These are phyloP conservation scores for Vaucheria bursata DNA, from an alignment of 352 stramenopile species.

Conservation along the genomic window DNA sequence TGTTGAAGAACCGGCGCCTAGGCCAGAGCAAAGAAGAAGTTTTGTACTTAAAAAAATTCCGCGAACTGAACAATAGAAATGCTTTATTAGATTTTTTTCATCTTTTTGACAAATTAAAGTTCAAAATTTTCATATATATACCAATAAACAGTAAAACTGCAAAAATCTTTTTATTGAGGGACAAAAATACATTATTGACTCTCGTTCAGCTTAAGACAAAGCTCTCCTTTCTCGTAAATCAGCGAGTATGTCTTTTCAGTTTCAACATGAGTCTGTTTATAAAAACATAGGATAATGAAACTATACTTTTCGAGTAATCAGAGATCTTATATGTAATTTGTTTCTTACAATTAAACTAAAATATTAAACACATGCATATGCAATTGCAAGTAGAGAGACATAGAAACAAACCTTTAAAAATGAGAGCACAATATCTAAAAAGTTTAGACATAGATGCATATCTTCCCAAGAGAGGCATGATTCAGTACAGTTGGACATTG, in stretches of 20 bases:
- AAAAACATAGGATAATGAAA: not conserved
- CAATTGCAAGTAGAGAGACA: not conserved
- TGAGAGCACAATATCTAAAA: not conserved
- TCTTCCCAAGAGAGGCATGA: not conserved
- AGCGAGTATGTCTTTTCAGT: not conserved
- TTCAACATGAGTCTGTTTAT: not conserved
- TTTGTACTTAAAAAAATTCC: no score
- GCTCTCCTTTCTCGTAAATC: no score
- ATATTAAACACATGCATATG: not conserved
- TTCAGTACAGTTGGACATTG: not conserved
- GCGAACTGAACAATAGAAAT: no score
- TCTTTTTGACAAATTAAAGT: no score
- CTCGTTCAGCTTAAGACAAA: no score
- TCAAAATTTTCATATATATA: no score
- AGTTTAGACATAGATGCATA: not conserved
- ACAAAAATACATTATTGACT: no score
- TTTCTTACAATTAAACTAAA: not conserved
- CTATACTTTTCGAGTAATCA: not conserved
- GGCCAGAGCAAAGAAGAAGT: no score
- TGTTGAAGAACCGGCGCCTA: no score
- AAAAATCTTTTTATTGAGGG: no score
- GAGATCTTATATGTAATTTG: not conserved
- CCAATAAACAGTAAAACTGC: no score
- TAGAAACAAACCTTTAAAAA: not conserved
- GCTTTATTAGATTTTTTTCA: no score